Evolutionary conservation across 768 basidiomycete species (phyloP), one percentile per base, ranked within the genome.

Genomic region (Lyophyllum decastes): DNA sequence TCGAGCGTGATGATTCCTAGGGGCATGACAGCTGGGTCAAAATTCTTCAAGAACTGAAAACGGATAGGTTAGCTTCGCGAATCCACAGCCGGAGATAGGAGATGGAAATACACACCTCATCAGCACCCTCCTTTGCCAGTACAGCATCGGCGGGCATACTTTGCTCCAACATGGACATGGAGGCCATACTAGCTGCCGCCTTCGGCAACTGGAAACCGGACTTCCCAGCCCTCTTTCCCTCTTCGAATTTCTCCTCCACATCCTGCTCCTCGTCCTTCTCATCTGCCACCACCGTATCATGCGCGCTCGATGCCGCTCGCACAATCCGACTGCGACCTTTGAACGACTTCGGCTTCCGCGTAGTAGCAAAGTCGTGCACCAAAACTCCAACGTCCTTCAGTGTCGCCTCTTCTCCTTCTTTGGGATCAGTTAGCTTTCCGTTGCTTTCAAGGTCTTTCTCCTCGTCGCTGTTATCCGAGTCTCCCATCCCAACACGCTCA

Each of bases 1-100:
- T 96, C 94, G 2, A 96, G 80, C 0, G 94, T 96, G 59, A 96
- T 95, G 64, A 96, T 93, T 49, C 94, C 94, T 24, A 95, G 78
- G 2, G 92, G 93, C 78, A 88, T 89, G 33, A 94, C 79, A 19
- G 87, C 85, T 0, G 88, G 90, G 68, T 95, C 92, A 53, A 94
- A 82, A 40, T 82, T 82, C 76, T 89, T 87, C 70, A 95, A 76
- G 74, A 94, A 94, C 85, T 91, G 17, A n/a, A 41, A 16, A 21
- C 48, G 17, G 60, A 38, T 4, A 53, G 21, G 55, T 16, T 64
- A 45, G 19, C 52, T 6, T 52, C 19, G 9, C 14, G 12, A 17
- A 33, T 30, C 1, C 25, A 43, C 10, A 3, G 41, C 27, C 30
- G 54, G 17, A 52, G 24, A 21, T 70, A 34, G 3, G 10, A 47